Evolutionary conservation across 345 rosid species (phyloP), one percentile per base, ranked within the genome.

Genomic region (Melastoma malabathricum): DNA sequence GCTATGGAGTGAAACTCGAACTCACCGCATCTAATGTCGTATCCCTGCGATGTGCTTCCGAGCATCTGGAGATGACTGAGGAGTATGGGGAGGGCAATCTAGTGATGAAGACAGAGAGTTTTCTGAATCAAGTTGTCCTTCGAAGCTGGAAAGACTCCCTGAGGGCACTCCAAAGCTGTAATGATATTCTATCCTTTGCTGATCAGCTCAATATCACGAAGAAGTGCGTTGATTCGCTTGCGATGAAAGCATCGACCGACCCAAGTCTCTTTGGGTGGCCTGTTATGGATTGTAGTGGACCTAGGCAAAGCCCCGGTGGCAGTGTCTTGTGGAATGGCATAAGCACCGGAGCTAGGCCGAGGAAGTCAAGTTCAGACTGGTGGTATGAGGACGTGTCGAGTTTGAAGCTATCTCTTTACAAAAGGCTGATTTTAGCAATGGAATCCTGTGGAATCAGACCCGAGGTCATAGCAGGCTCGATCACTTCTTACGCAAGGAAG

Each of bases 1-100:
- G 97, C 69, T 92, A 92, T 6, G 97, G 97, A n/a, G 94, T 92
- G 68, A 92, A 87, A 68, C 94, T 92, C 14, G 97, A 92, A 51
- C 84, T 87, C 56, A 87, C 97, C 46, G 78, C 97, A 46, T 76
- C 90, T 13, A 92, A 92, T 65, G 88, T 88, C 47, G 90, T 81
- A 16, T 78, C 69, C 66, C 83, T 92, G 19, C 78, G 82, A 12
- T 81, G 88, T 68, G 95, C 94, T 51, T 86, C 97, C 56, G 90
- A 92, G 69, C 79, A 64, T 69, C 85, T 92, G 44, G 80, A 81
- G 56, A 87, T 92, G 98, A 84, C 88, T 0, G 98, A 92, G 68
- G 98, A 87, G 61, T 81, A 84, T 54, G 95, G 95, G 10, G 95
- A 92, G 67, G 95, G 81, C 57, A 92, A 92, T 69, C 88, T 92